Conservation (phyloP, 352 stramenopile species). For the Sclerospora graminicola region DNA sequence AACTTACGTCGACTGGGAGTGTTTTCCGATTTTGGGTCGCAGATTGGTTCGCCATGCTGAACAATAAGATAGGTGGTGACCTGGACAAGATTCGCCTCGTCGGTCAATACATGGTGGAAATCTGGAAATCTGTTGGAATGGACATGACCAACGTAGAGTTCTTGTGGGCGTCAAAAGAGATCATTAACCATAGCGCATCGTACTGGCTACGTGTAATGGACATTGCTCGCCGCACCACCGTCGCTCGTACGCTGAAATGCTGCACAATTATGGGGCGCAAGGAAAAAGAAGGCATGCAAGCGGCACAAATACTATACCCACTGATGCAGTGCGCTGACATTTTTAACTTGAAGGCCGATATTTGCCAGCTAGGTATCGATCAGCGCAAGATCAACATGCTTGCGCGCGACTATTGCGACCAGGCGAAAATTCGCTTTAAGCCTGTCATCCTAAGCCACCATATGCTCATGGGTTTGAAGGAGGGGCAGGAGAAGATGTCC, state of each 20-base stretch:
- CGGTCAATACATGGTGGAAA: slow-evolving; percentile 97
- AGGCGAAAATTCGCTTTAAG: slow-evolving; percentile 89
- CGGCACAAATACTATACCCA: slow-evolving; percentile 94
- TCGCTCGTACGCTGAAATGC: slow-evolving; percentile 94
- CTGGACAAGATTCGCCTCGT: slow-evolving; percentile 95
- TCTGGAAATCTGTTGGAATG: slow-evolving; percentile 99
- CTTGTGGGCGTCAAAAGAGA: slow-evolving; percentile 96
- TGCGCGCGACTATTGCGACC: slow-evolving; percentile 60
- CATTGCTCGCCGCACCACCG: slow-evolving; percentile 86
- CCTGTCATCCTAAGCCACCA: slow-evolving; percentile 98
- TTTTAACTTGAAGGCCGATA: slow-evolving; percentile 98
- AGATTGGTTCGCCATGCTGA: slow-evolving; percentile 99
- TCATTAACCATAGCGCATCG: slow-evolving; percentile 79
- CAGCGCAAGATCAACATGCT: slow-evolving; percentile 95
- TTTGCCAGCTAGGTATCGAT: slow-evolving; percentile 98
- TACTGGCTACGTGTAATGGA: slow-evolving; percentile 94
- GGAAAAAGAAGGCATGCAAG: slow-evolving; percentile 83
- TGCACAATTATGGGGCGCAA: slow-evolving; percentile 99
- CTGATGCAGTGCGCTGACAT: slow-evolving; percentile 99
- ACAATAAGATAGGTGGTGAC: slow-evolving; percentile 99
- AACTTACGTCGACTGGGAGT: slow-evolving; percentile 85
- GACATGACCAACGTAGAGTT: slow-evolving; percentile 98
- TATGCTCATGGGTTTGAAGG: slow-evolving; percentile 98
- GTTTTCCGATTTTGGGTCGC: slow-evolving; percentile 99
- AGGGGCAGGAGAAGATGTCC: slow-evolving; percentile 99